Conservation (phyloP, 768 basidiomycete species). For the Sporobolomyces phaffii region DNA sequence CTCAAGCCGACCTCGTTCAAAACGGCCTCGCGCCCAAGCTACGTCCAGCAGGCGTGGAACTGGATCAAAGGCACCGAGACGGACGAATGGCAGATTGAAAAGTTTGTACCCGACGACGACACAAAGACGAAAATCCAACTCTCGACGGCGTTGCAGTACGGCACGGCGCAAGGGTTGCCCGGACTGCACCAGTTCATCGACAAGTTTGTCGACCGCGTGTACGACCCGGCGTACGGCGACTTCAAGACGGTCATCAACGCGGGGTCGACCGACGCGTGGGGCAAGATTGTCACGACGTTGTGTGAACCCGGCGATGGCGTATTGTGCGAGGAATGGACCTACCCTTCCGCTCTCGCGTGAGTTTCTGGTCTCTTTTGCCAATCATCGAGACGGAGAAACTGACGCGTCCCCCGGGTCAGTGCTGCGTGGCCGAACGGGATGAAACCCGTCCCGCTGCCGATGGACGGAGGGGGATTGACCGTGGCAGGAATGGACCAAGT, state of each 20-base stretch:
- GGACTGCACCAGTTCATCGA: conserved; percentile 56
- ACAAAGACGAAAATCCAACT: conserved; percentile 58
- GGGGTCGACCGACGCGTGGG: conserved; percentile 53
- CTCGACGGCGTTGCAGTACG: conserved; percentile 65
- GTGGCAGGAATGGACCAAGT: conserved; percentile 57
- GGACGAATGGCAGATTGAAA: conserved; percentile 55
- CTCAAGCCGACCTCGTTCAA: conserved; percentile 53
- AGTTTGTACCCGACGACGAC: conserved; percentile 52
- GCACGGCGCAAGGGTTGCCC: conserved; percentile 56
- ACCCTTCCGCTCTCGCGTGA: conserved; percentile 56
- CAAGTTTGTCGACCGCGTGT: conserved; percentile 55
- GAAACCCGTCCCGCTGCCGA: conserved; percentile 55
- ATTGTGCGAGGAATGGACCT: conserved; percentile 65
- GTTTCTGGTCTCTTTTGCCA: conserved; percentile 18
- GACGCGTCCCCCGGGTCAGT: not conserved
- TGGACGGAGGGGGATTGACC: conserved; percentile 70
- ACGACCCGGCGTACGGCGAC: conserved; percentile 57
- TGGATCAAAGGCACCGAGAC: conserved; percentile 49
- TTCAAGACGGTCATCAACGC: conserved; percentile 54
- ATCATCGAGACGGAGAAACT: not conserved
- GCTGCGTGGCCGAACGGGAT: conserved; percentile 49
- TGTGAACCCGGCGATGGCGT: conserved; percentile 58
- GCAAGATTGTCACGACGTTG: conserved; percentile 57
- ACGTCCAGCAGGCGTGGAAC: conserved; percentile 52
- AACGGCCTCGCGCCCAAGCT: conserved; percentile 46